Conservation (phyloP, 1,284 basidiomycete species). For the Chiua sp. region DNA sequence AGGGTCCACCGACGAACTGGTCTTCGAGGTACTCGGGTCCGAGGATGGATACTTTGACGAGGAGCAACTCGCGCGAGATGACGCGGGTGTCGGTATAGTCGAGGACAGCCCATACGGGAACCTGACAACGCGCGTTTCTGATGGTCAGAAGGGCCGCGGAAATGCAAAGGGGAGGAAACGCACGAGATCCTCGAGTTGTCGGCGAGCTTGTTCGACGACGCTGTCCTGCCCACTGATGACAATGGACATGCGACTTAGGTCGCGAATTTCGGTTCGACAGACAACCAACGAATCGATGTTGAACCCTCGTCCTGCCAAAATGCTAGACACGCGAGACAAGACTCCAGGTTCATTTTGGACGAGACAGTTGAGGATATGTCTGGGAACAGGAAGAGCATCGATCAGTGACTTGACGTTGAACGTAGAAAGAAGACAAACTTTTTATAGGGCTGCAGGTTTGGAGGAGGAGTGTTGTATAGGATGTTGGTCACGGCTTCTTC, state of each 20-base stretch:
- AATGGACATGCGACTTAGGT: slow-evolving; percentile 98
- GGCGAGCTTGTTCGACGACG: slow-evolving; percentile 95
- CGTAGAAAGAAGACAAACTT: slow-evolving; percentile 60
- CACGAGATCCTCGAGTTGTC: slow-evolving; percentile 94
- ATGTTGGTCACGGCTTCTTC: slow-evolving; percentile 97
- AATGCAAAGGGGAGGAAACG: slow-evolving; percentile 34
- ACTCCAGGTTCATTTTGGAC: slow-evolving; percentile 99
- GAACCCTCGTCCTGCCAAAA: slow-evolving; percentile 96
- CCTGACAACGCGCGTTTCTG: slow-evolving; percentile 53
- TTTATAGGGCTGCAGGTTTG: slow-evolving; percentile 93
- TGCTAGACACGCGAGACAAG: slow-evolving; percentile 96
- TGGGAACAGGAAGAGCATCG: slow-evolving; percentile 42
- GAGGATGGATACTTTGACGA: slow-evolving; percentile 94
- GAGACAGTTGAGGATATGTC: slow-evolving; percentile 97
- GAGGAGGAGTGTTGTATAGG: slow-evolving; percentile 95
- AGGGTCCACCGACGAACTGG: slow-evolving; percentile 83
- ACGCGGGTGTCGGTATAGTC: slow-evolving; percentile 94
- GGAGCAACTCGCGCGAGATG: slow-evolving; percentile 87
- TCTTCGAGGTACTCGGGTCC: slow-evolving; percentile 97
- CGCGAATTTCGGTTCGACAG: slow-evolving; percentile 96
- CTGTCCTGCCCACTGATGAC: slow-evolving; percentile 97
- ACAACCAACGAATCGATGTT: slow-evolving; percentile 99
- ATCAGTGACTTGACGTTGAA: not conserved
- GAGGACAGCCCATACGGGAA: slow-evolving; percentile 96
- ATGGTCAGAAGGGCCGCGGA: not conserved